A percentile compares a stretch with the other conserved stretches of the same genome.
Evolutionary conservation across 345 rosid species (phyloP).

Genomic region (Salix caprea): DNA sequence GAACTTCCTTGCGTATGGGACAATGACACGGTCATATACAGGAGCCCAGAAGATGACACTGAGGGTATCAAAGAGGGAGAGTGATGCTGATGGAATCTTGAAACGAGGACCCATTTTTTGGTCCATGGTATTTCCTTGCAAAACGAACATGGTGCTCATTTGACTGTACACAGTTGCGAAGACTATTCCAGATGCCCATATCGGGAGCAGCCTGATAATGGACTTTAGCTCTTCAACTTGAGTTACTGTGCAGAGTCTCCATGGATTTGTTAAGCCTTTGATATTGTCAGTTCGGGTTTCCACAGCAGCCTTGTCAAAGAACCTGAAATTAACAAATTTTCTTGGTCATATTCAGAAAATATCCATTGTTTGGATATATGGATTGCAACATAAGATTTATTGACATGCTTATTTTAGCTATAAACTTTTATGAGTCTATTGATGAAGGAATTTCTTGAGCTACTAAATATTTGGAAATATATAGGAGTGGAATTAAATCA

Average conservation of each 20-base stretch:
- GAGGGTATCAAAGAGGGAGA: constrained; percentile 73
- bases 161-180: constrained; percentile 80
- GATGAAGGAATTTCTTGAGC: not conserved
- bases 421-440: not conserved
- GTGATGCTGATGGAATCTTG: constrained; percentile 85
- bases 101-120: constrained; percentile 76
- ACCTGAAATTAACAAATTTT: constrained; percentile 34
- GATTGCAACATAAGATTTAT: not conserved
- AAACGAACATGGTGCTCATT: constrained; percentile 89
- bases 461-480: not conserved
- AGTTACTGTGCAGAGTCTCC: constrained; percentile 87
- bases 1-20: constrained; percentile 56
- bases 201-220: constrained; percentile 64
- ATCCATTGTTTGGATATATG: not conserved
- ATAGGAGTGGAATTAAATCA: not conserved
- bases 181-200: constrained; percentile 89
- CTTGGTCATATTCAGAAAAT: not conserved
- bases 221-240: constrained; percentile 93
- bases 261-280: constrained; percentile 48
- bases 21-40: constrained; percentile 61
- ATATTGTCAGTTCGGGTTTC: constrained; percentile 43
- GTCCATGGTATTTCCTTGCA: constrained; percentile 92
- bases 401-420: not conserved
- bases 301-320: constrained; percentile 92
- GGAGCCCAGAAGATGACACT: constrained; percentile 93